Conservation (phyloP, 1,284 basidiomycete species). For the Ceratobasidium sp. region DNA sequence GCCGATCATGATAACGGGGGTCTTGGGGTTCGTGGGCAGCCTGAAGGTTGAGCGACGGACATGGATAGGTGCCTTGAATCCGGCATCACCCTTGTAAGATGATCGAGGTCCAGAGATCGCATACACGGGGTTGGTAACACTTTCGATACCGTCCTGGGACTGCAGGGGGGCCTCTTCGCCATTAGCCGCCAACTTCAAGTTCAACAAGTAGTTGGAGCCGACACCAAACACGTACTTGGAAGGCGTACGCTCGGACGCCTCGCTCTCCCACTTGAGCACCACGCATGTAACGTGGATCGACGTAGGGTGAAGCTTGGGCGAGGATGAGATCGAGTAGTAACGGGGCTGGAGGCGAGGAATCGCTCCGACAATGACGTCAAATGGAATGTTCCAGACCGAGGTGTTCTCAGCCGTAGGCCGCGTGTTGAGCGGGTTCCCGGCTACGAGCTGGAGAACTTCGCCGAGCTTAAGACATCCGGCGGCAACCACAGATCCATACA, state of each 20-base stretch:
- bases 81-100: constrained; percentile 68
- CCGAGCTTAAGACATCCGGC: constrained; percentile 88
- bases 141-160: constrained; percentile 51
- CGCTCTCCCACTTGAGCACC: constrained; percentile 87
- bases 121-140: constrained; percentile 71
- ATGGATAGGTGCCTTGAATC: constrained; percentile 90
- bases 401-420: constrained; percentile 70
- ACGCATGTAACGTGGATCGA: constrained; percentile 95
- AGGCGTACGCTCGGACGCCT: constrained; percentile 58
- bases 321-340: constrained; percentile 98
- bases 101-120: constrained; percentile 88
- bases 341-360: constrained; percentile 94
- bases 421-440: constrained; percentile 65
- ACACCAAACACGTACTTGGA: constrained; percentile 81
- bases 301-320: constrained; percentile 87
- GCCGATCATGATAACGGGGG: constrained; percentile 98
- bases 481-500: constrained; percentile 77
- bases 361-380: constrained; percentile 93
- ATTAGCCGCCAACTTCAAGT: constrained; percentile 81
- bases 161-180: constrained; percentile 60
- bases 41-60: constrained; percentile 96
- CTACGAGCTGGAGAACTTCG: constrained; percentile 88
- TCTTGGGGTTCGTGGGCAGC: constrained; percentile 95
- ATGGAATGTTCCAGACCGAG: constrained; percentile 90
- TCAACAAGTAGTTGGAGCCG: constrained; percentile 90